Evolutionary conservation across 2,329 filamentous ascomycete genomes (phyloP), one percentile per base, ranked within the genome.

Genomic region (Aspergillus felis): DNA sequence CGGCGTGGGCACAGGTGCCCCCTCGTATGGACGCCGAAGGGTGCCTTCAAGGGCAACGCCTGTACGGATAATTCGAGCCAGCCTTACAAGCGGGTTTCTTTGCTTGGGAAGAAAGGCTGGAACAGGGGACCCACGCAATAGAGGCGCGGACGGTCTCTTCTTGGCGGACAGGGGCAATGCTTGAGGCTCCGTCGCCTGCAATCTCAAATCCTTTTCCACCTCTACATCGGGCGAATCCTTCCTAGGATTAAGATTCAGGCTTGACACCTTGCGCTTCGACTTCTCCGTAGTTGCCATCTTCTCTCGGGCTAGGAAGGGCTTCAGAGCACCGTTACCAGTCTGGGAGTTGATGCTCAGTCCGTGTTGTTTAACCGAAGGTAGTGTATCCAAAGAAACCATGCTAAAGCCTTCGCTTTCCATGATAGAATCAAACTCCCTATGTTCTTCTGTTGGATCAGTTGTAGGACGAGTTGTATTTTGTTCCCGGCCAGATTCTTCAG

Each of bases 321-420:
- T 70, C 1, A 70, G 54, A 17, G 66, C 53, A 22, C 62, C 62
- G 42, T 71, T 68, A 14, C 59, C 63, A 14, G 64, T 59, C 29
- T 69, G 65, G 14, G 67, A 60, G 44, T 71, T 69, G 20, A 66
- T 70, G 25, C 71, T 74, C 41, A 75, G 69, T 2, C 72, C 66
- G 56, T 76, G 72, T 60, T 79, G 75, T 60, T 75, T 75, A 24
- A 78, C 73, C 3, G 81, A 83, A 5, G 79, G 79, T 24, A 84
- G 68, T 3, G 81, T 81, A 57, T 82, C 78, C 48, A 83, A 69
- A 12, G 82, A 83, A 50, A 84, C 81, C 80, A 84, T 82, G 57
- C 80, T 84, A 59, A 84, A 84, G 3, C 79, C 81, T 71, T 84
- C 81, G 61, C 81, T 83, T 67, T 84, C 81, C 61, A 84, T 74